Evolutionary conservation across 176 grass and related monocot genomes (phyloP), one percentile per base, ranked within the genome.

Genomic region (Saccharum spontaneum): DNA sequence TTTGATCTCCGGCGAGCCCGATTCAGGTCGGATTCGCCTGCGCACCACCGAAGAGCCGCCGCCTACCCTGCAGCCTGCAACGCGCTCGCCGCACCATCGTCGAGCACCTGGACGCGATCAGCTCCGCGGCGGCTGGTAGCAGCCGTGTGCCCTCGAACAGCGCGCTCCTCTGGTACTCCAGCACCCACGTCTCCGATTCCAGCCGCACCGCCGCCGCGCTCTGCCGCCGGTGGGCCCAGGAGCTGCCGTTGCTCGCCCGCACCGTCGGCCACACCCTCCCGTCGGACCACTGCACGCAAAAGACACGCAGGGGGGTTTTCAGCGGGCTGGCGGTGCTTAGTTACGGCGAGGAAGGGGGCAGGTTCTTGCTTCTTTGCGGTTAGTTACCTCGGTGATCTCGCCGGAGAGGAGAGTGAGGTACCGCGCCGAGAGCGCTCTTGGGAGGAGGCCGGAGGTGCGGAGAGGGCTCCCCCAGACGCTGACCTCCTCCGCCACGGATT

Each of bases 381-480:
- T 31, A 31, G 59, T 82, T 90, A 96, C 97, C 93, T 99, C 97
- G 13, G 75, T 92, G 84, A 99, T 82, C 79, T 87, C 52, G 83
- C 97, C 97, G 45, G 93, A 94, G 24, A 99, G 81, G 79, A 99
- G 50, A 9, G 88, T 92, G 74, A 99, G 69, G 33, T 89, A 89
- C 28, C 88, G 90, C 59, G 78, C 50, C 5, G 90, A 82, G 50
- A 92, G 78, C 18, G 83, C 84, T 3, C 82, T 54, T 12, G 90
- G 73, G 67, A 99, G 78, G 16, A 99, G 75, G 69, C 91, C 97
- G 23, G 97, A 87, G 20, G 86, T 85, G 41, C 71, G 90, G 40
- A 96, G 84, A 54, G 91, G 93, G 71, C 93, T 99, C 37, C 97
- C 97, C 97, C 97, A 99, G 28, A 99, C 67, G 52, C 67, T 90